Conservation (phyloP, 2,329 filamentous ascomycete genomes). For the Cytospora schulzeri region DNA sequence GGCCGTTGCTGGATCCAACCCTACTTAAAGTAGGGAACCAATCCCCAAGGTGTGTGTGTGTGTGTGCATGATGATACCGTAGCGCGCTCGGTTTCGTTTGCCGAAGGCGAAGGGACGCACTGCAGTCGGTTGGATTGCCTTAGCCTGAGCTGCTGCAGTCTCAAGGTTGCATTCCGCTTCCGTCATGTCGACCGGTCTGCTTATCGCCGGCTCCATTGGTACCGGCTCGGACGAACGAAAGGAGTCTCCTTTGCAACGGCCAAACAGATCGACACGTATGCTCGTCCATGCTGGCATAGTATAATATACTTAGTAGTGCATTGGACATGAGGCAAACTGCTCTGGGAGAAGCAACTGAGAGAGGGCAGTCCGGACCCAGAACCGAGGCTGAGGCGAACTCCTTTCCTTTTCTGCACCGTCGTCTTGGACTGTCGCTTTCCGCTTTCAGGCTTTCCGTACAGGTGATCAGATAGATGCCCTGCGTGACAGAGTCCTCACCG, state of each 20-base stretch:
- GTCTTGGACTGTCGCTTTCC: not conserved
- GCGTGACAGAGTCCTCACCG: not conserved
- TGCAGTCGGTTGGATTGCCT: not conserved
- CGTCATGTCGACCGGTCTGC: slow-evolving; percentile 2
- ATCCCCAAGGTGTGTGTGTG: no score
- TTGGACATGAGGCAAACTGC: no score
- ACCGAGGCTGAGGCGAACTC: no score
- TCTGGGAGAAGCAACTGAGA: not conserved
- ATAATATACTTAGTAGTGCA: no score
- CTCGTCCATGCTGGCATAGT: no score
- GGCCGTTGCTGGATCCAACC: not conserved
- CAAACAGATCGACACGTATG: no score
- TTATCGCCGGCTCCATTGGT: slow-evolving; percentile 6
- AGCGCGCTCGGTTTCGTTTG: slow-evolving; percentile 15
- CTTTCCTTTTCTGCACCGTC: no score
- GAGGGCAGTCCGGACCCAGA: no score
- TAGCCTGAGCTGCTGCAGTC: not conserved
- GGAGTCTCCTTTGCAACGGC: not conserved
- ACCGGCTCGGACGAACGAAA: not conserved
- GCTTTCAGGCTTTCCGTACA: not conserved
- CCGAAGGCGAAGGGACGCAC: not conserved
- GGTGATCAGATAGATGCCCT: not conserved
- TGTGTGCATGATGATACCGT: not conserved
- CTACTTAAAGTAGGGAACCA: no score
- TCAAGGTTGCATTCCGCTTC: slow-evolving; percentile 18